Conservation (phyloP, 2,329 filamentous ascomycete species). For the Xylariaceae sp. region DNA sequence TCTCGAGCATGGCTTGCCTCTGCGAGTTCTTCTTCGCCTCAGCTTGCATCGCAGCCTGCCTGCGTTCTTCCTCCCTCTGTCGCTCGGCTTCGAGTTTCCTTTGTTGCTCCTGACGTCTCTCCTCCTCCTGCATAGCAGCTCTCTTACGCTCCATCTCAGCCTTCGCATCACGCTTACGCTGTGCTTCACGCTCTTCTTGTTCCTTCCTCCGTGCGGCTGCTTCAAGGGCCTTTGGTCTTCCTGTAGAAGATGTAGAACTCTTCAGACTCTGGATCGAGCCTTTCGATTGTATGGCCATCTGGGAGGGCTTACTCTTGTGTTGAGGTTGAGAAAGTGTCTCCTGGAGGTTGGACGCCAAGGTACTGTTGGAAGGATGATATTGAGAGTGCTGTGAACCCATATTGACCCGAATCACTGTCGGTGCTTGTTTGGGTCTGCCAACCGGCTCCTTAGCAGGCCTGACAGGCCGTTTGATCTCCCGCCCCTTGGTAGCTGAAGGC, state of each 20-base stretch:
- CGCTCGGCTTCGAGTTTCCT: slow-evolving; percentile 64
- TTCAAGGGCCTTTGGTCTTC: slow-evolving; percentile 71
- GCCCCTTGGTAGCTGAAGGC: slow-evolving; percentile 51
- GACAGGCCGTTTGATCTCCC: slow-evolving; percentile 60
- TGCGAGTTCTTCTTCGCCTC: slow-evolving; percentile 70
- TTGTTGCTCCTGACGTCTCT: slow-evolving; percentile 61
- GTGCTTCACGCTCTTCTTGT: slow-evolving; percentile 77
- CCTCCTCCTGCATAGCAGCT: slow-evolving; percentile 66
- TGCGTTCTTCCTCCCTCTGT: slow-evolving; percentile 63
- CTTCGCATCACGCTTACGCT: slow-evolving; percentile 80
- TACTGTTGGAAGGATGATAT: slow-evolving; percentile 60
- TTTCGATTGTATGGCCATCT: slow-evolving; percentile 64
- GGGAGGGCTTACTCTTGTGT: slow-evolving; percentile 67
- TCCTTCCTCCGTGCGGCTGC: slow-evolving; percentile 82
- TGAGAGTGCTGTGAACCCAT: slow-evolving; percentile 65
- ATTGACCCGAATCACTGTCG: slow-evolving; percentile 73
- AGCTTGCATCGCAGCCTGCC: slow-evolving; percentile 53
- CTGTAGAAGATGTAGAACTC: slow-evolving; percentile 63
- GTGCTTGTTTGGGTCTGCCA: slow-evolving; percentile 65
- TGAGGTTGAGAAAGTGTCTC: slow-evolving; percentile 56
- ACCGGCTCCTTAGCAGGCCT: slow-evolving; percentile 64
- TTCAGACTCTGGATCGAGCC: slow-evolving; percentile 63
- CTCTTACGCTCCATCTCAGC: slow-evolving; percentile 79
- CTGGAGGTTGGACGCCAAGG: slow-evolving; percentile 60
- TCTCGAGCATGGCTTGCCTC: slow-evolving; percentile 64